Percentiles rank a stretch among this genome's conserved stretches.
Evolutionary conservation across 805 yeast species (phyloP).

Genomic region (Hanseniaspora nectarophila): DNA sequence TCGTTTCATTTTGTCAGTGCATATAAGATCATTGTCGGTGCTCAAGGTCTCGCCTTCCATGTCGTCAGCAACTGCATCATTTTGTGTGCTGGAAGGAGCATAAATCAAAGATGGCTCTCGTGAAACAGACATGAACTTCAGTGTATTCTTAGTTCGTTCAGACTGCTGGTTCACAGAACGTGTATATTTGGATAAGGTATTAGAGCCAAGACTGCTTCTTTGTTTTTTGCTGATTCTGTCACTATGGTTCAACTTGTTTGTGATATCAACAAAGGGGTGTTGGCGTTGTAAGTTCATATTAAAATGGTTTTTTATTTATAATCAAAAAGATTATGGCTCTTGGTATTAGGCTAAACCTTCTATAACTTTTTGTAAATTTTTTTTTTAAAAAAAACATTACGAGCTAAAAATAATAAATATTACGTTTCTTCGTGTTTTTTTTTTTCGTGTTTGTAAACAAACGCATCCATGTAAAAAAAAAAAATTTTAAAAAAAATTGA

Average conservation of each 20-base stretch:
- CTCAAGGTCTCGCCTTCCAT: constrained; percentile 4
- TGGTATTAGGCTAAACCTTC: too few relatives aligned
- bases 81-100: not conserved
- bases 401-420: too few relatives aligned
- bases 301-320: too few relatives aligned
- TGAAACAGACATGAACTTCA: constrained; percentile 3
- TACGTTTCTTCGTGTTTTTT: not conserved
- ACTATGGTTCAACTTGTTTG: not conserved
- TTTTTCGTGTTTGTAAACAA: constrained; percentile 2
- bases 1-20: not conserved
- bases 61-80: not conserved
- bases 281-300: not conserved
- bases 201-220: not conserved
- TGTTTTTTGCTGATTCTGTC: not conserved
- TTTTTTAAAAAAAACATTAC: not conserved
- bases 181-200: constrained; percentile 2
- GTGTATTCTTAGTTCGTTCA: constrained; percentile 6
- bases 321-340: too few relatives aligned
- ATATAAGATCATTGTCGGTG: not conserved
- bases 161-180: constrained; percentile 7
- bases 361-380: too few relatives aligned
- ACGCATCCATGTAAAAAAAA: not conserved
- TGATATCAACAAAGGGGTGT: not conserved
- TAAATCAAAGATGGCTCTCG: not conserved
- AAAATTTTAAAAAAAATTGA: not conserved